These are phyloP conservation scores for Fusarium incarnatum DNA, from an alignment of 2,329 filamentous ascomycete species.

Conservation along the genomic window DNA sequence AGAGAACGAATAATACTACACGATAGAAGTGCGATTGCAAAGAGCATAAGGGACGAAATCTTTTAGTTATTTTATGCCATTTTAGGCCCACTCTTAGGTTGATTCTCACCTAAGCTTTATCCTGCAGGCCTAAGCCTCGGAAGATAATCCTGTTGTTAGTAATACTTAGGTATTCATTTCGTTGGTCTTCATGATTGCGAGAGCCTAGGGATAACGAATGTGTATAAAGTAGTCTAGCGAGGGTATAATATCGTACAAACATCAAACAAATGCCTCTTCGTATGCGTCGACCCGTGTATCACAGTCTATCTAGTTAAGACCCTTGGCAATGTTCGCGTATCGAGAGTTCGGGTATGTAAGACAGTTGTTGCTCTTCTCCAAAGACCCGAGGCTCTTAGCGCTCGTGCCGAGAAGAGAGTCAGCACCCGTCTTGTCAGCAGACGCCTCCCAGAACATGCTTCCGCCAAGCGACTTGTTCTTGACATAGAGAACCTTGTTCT, in stretches of 20 bases:
- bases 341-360: conserved; percentile 63
- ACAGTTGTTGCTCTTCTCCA: conserved; percentile 61
- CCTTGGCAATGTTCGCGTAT: conserved; percentile 62
- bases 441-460: conserved; percentile 88
- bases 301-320: not conserved
- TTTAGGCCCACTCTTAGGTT: no score
- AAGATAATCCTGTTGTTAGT: no score
- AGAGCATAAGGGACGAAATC: no score
- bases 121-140: not conserved
- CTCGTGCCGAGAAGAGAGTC: conserved; percentile 70
- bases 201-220: not conserved
- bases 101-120: not conserved
- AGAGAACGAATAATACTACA: no score
- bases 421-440: conserved; percentile 69
- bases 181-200: not conserved
- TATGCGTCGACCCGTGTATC: not conserved
- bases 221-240: not conserved
- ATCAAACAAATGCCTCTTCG: not conserved
- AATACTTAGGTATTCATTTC: not conserved
- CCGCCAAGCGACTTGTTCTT: conserved; percentile 71
- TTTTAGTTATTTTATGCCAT: no score
- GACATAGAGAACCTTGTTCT: conserved; percentile 73
- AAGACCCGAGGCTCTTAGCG: conserved; percentile 53
- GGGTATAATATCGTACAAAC: not conserved
- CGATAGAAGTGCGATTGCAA: no score